Evolutionary conservation across 768 basidiomycete species (phyloP), one percentile per base, ranked within the genome.

Genomic region (Podaxis sp.): DNA sequence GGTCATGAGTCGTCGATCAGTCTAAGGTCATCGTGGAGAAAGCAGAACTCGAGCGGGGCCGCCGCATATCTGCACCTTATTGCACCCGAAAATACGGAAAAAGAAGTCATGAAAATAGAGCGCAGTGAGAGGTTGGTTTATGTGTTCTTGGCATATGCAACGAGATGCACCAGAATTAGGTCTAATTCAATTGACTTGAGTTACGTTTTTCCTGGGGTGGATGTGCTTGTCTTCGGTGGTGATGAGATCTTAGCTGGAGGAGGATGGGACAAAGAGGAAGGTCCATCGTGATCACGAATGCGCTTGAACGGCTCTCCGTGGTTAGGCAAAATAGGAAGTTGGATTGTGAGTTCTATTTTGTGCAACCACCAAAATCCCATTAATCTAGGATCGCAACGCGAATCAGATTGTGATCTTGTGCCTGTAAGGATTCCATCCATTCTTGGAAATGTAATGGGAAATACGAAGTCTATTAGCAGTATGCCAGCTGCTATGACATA

Each of bases 1-100:
- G 59, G 59, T 61, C 59, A 61, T 61, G 59, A 54, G 59, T 51
- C 24, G 60, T 61, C 29, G 25, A 46, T 61, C 29, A 61, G 17
- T 41, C 52, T 24, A 55, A 25, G 36, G 19, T 25, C 9, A 27
- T 36, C n/a, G 29, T 59, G 24, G 33, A 38, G 29, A 52, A 52
- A 50, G 53, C 29, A 29, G 41, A 4, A 36, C 19, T 50, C 27
- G 55, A 37, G 54, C 43, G 60, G 60, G 60, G 60, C 53, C 60
- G 43, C 36, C 19, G 29, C 12, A 24, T 53, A 49, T 56, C 19
- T 55, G n/a, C 55, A 55, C 12, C 36, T 62, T 50, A 62, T 62
- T 62, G 61, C 54, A 56, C 36, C 61, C 61, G 61, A 56, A 50
- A 49, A 47, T 55, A 49, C 29, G 60, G 60, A 61, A 55, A 54